Base-by-base conservation (phyloP, 2,329 filamentous ascomycete species). In the Talaromyces sp. region DNA sequence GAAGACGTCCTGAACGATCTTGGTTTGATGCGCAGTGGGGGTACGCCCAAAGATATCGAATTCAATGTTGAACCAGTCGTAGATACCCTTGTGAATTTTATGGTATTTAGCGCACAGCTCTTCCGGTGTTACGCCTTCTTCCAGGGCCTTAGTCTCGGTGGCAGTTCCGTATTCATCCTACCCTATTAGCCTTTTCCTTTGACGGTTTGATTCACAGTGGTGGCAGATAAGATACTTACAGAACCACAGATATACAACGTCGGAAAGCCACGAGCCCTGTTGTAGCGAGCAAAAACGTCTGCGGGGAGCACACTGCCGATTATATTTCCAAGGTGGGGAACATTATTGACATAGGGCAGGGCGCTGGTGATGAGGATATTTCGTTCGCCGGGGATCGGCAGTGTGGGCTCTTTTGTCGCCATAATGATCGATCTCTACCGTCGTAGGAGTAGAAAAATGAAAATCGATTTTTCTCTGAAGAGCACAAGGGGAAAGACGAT, bases 31-130 rank as follows among this genome's bases (percentile, higher is more conserved):
- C 61, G 85, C 79, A 18, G 93, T 98, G 2, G 93, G 92, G 5
- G 95, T 98, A 64, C 93, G 89, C 66, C 93, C 95, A 74, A 98
- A 99, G 77, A 93, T 88, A 79, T 98, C 93, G 74, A 98, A 98
- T 63, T 85, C 88, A 72, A 98, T 93, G 73, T 92, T 87, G 80
- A 99, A 99, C 92, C 93, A 97, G 76, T 96, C 86, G 77, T 98
- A 98, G 68, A 97, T 89, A 56, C 90, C 91, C 70, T 92, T 87
- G 79, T 97, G 93, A 64, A 96, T 87, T 70, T 86, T 87, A 79
- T 96, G 91, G 81, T 96, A 97, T 80, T 97, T 96, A 77, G 90
- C 86, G 81, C 93, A 97, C 12, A 98, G 86, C 73, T 93, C 85
- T 70, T 90, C 84, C 23, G 93, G 92, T 12, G 88, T 92, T 66